Evolutionary conservation across 306 rosid species (phyloP).

Genomic region (Fagus crenata): DNA sequence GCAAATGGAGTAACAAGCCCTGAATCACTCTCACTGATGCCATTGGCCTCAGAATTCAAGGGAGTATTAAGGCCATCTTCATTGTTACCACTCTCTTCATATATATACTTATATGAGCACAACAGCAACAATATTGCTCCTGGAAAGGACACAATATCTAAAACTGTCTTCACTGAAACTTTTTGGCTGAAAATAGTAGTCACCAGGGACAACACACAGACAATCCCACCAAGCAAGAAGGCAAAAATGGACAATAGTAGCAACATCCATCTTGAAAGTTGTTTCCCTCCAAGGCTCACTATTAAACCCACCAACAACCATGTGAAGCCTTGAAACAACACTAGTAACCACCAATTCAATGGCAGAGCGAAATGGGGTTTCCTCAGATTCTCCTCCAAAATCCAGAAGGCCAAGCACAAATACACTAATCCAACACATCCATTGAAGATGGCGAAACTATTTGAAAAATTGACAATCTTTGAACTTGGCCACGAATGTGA

Average conservation of each 20-base stretch:
- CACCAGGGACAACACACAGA: constrained; percentile 45
- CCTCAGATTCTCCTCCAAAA: constrained; percentile 49
- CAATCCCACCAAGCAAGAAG: constrained; percentile 46
- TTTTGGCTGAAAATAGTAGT: constrained; percentile 35
- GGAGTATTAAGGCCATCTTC: constrained; percentile 48
- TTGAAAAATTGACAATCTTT: constrained; percentile 39
- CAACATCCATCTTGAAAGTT: constrained; percentile 45
- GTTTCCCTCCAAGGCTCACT: constrained; percentile 44
- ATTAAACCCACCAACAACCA: constrained; percentile 64
- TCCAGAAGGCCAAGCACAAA: constrained; percentile 55
- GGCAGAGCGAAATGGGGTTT: constrained; percentile 42
- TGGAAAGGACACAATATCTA: constrained; percentile 50
- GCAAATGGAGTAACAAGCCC: constrained; percentile 48
- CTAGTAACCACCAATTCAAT: constrained; percentile 55
- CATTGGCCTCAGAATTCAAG: constrained; percentile 31
- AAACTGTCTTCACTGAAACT: constrained; percentile 38
- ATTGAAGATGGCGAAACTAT: constrained; percentile 45
- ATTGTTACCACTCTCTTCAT: constrained; percentile 20
- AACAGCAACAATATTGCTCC: constrained; percentile 53
- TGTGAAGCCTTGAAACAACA: constrained; percentile 60
- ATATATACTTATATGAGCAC: constrained; percentile 35
- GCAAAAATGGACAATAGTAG: constrained; percentile 43
- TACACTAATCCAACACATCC: constrained; percentile 46
- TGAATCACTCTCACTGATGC: constrained; percentile 26
- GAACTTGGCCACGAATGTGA: constrained; percentile 16